Base-by-base conservation (phyloP, 768 basidiomycete species). In the Boletus subparvulus region DNA sequence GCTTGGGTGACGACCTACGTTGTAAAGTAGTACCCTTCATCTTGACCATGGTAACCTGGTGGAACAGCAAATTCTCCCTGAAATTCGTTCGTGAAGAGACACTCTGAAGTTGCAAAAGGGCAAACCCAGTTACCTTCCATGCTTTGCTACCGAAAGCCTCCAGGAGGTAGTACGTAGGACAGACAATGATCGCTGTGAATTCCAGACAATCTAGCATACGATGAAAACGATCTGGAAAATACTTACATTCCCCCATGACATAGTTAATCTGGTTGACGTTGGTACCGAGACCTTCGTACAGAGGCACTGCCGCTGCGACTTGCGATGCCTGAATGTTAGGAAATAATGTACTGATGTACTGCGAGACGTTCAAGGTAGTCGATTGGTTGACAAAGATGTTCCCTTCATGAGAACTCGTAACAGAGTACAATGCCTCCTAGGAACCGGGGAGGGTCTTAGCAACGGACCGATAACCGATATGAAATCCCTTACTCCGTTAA, bases 21-120 rank as follows among this genome's bases (percentile, higher is more conserved):
- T 24, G 53, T 56, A n/a, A 37, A 58, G 41, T 58, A 58, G 33
- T 58, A 56, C 4, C 2, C 2, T 32, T 10, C 4, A 19, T 58
- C 56, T 42, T 48, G 19, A n/a, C n/a, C 45, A 56, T 58, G 56
- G 21, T 47, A 4, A 24, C 26, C 56, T 17, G 56, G 46, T 37
- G 53, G 45, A n/a, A 47, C 28, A 21, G 56, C 56, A 43, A 58
- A 58, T 26, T 43, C 33, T 12, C 45, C 54, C 56, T 58, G 24
- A 41, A 55, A 36, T 17, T 10, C 13, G 4, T 19, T 26, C 17
- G 17, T 54, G 26, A 39, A 7, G 17, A 9, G 26, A 17, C 36
- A 7, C 14, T 8, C 9, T 3, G 16, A 16, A 10, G 14, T 4
- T 19, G 12, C n/a, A 8, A 26, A 37, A n/a, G n/a, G 9, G 11